Base-by-base conservation (phyloP, 176 grass and related monocot genomes). In the bread wheat (Triticum aestivum) region DNA sequence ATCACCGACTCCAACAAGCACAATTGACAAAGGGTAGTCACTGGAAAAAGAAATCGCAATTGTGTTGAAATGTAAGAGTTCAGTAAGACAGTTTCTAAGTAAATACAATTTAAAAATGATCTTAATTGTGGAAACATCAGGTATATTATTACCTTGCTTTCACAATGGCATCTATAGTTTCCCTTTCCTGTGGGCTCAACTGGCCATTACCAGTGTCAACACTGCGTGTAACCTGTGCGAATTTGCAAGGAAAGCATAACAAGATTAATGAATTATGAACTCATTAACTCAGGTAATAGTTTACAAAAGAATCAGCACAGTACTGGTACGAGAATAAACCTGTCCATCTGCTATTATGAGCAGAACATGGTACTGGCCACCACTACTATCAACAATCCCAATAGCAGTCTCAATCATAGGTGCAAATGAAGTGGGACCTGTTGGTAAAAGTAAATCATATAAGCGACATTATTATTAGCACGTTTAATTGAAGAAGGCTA, bases 311-410 rank as follows among this genome's bases (percentile, higher is more conserved):
- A n/a, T 62, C 41, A 61, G 6, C 6, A n/a, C 13, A 61, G 34
- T 12, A 61, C 3, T 56, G 70, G 58, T 20, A 56, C 3, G 32
- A 29, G 0, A 83, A 58, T 24, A 94, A 89, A 97, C 92, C 91
- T 97, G 95, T 88, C 95, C 90, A 88, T 94, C 95, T 82, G 89
- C 95, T 82, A 94, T 94, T 74, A 94, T 93, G 73, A 97, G 89
- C 61, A 94, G 89, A 17, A 97, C 90, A 93, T 93, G 95, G 74
- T 94, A 97, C n/a, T 94, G 95, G 68, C 95, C 95, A 79, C 91
- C 90, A 71, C 88, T 94, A 29, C 84, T 88, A 75, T 97, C 90
- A n/a, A 94, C 95, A 86, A 94, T 97, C 12, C 89, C 85, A 56
- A 88, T 91, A 51, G 89, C 91, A 61, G 87, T 91, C 82, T 97